Conservation (phyloP, 2,329 filamentous ascomycete species). For the Claviceps pusilla region DNA sequence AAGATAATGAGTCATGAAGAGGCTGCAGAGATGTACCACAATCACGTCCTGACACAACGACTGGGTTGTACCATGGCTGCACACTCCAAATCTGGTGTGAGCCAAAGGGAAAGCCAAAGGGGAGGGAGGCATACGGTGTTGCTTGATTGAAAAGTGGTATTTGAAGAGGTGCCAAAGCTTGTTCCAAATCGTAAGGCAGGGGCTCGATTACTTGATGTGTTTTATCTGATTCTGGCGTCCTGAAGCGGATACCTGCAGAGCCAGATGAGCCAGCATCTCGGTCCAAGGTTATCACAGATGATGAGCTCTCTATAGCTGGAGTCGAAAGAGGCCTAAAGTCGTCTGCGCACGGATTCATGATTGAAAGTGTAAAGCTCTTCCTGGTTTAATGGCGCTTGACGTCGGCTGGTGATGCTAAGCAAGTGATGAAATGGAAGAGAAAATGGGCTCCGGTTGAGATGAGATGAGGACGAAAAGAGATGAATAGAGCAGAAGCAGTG, state of each 20-base stretch:
- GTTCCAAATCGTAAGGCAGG: not conserved
- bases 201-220: not conserved
- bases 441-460: not conserved
- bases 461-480: not conserved
- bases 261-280: not conserved
- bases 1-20: not conserved
- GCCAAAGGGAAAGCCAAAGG: not conserved
- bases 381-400: not conserved
- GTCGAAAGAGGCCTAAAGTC: slow-evolving; percentile 3
- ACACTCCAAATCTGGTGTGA: slow-evolving; percentile 2
- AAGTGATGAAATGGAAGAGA: not conserved
- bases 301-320: not conserved
- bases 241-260: not conserved
- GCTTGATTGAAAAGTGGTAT: not conserved
- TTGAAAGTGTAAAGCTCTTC: not conserved
- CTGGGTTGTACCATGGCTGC: slow-evolving; percentile 3
- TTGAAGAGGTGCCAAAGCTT: not conserved
- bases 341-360: slow-evolving; percentile 5
- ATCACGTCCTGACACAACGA: slow-evolving; percentile 1
- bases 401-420: not conserved
- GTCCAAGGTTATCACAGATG: not conserved
- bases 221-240: not conserved
- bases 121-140: not conserved
- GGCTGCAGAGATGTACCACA: slow-evolving; percentile 3
- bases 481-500: not conserved